Conservation (phyloP, 345 rosid genomes). For the Odontarrhena argentea region DNA sequence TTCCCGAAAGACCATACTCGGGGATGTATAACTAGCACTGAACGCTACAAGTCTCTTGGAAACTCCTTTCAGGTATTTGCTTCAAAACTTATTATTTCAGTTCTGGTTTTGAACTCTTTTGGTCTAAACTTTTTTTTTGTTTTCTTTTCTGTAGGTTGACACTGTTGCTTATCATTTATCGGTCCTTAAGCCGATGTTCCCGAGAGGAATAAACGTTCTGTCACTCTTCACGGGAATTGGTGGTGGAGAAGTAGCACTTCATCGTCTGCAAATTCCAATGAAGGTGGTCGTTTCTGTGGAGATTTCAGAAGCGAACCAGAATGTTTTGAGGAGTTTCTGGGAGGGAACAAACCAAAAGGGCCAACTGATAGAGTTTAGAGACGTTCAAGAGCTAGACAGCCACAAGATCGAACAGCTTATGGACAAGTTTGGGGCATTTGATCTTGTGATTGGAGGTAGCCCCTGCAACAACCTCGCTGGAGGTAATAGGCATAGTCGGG, state of each 20-base stretch:
- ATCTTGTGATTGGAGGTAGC: conserved; percentile 34
- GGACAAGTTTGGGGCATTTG: conserved; percentile 21
- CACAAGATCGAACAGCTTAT: background rate
- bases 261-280: conserved; percentile 7
- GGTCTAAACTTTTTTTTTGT: background rate
- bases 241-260: conserved; percentile 34
- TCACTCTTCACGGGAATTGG: conserved; percentile 25
- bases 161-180: too few species aligned
- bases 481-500: conserved; percentile 23
- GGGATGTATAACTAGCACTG: conserved; percentile 9
- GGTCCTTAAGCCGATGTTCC: too few species aligned
- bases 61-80: conserved; percentile 23
- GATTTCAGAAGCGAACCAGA: conserved; percentile 18
- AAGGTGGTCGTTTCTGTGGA: conserved; percentile 29
- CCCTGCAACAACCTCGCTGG: conserved; percentile 26
- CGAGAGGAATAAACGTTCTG: conserved; percentile 20
- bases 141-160: background rate
- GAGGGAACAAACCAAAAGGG: conserved; percentile 28
- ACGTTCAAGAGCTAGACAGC: conserved; percentile 10
- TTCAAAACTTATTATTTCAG: conserved; percentile 5
- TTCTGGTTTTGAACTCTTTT: too few species aligned
- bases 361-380: background rate
- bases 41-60: background rate
- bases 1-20: conserved; percentile 35
- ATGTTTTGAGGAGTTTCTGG: conserved; percentile 26